Evolutionary conservation across 2,329 filamentous ascomycete genomes (phyloP).

Genomic region (Basipetospora sp.): DNA sequence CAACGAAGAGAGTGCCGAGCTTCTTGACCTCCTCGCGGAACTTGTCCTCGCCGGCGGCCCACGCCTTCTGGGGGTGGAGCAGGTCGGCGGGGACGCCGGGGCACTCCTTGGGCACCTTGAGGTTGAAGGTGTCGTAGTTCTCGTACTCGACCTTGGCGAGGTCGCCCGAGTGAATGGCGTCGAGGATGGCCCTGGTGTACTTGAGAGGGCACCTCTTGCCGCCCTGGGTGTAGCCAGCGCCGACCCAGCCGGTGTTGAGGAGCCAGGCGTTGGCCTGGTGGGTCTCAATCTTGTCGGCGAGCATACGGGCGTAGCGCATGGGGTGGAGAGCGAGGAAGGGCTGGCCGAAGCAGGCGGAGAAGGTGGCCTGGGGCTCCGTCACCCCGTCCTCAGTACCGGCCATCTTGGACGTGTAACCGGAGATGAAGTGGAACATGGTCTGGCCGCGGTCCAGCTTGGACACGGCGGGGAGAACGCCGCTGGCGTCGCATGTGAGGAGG

Average conservation of each 20-base stretch:
- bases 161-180: conserved; percentile 89
- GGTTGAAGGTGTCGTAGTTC: conserved; percentile 91
- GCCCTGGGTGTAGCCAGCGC: conserved; percentile 75
- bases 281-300: conserved; percentile 90
- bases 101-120: conserved; percentile 85
- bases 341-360: conserved; percentile 98
- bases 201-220: conserved; percentile 96
- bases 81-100: conserved; percentile 78
- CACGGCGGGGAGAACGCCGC: conserved; percentile 92
- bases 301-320: conserved; percentile 97
- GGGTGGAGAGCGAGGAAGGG: conserved; percentile 97
- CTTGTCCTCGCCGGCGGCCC: conserved; percentile 67
- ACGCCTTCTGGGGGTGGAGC: conserved; percentile 85
- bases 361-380: conserved; percentile 92
- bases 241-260: conserved; percentile 95
- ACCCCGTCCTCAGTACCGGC: conserved; percentile 95
- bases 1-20: conserved; percentile 75
- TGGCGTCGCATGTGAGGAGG: conserved; percentile 92
- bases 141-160: conserved; percentile 88
- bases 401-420: conserved; percentile 99
- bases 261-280: conserved; percentile 97
- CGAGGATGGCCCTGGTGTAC: conserved; percentile 95
- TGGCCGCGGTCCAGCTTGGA: conserved; percentile 88
- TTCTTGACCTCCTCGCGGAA: conserved; percentile 84
- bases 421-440: conserved; percentile 99